Base-by-base conservation (phyloP, 352 stramenopile genomes). In the Phytophthora sp. region DNA sequence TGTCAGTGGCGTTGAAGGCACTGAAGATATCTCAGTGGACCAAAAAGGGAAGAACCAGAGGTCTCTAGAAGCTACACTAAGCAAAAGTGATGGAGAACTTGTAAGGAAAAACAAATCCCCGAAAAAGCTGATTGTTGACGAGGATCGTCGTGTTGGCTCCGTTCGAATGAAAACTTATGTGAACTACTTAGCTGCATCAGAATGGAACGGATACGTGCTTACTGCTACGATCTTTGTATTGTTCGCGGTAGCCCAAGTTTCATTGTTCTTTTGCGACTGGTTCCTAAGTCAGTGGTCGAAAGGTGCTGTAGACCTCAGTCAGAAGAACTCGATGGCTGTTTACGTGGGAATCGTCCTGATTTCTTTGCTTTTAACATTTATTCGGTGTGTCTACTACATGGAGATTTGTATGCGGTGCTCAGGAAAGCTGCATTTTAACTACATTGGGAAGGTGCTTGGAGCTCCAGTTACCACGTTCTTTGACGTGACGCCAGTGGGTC, bases 391-490 rank as follows among this genome's bases (percentile, higher is more conserved):
- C 0, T 80, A 75, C 34, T 82, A 75, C 61, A 89, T 74, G 21
- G 66, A 80, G 15, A 53, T 84, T 15, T 87, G 71, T 42, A 82
- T 87, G 67, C 56, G 57, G 1, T 74, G 75, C 59, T 84, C 77
- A 7, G 46, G 43, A 2, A 77, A 74, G 1, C 41, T 88, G 11
- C 74, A 88, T 38, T 64, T 62, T 15, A 74, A 74, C 37, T 79
- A 78, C 53, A 59, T 88, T 12, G 38, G 46, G 9, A 82, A 83
- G 26, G 79, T 89, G 8, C 54, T 92, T 0, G 45, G 49, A 9
- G 83, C 83, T 9, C 78, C 78, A 2, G 70, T 92, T 30, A 89
- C 79, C 4, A 74, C 63, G 3, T 90, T 86, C 65, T 92, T 89
- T 31, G 81, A 92, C 49, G 49, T 88, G 5, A 92, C 81, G 0